These are phyloP conservation scores for Neonectria hederae DNA, from an alignment of 2,329 filamentous ascomycete genomes.

Conservation along the genomic window DNA sequence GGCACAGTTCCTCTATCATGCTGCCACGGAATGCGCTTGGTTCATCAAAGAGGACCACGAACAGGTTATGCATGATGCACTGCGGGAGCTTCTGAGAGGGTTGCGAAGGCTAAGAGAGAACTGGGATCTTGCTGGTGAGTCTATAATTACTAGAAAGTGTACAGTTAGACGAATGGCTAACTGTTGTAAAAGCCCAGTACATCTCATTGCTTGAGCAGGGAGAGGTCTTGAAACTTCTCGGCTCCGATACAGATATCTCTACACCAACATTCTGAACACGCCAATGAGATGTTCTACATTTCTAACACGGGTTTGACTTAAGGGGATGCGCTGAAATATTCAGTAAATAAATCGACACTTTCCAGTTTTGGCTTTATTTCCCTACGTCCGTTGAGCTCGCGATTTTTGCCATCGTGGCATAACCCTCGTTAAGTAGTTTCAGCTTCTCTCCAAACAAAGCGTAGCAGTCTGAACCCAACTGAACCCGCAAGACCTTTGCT, in stretches of 20 bases:
- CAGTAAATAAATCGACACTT: too few species aligned
- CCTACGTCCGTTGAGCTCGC: slow-evolving; percentile 1
- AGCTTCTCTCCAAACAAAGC: slow-evolving; percentile 1
- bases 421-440: background rate
- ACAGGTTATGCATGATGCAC: slow-evolving; percentile 13
- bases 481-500: slow-evolving; percentile 1
- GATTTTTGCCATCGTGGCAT: slow-evolving; percentile 4
- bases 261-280: background rate
- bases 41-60: slow-evolving; percentile 33
- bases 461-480: slow-evolving; percentile 18
- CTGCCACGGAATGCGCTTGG: slow-evolving; percentile 33
- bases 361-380: background rate
- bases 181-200: slow-evolving; percentile 2
- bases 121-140: slow-evolving; percentile 14
- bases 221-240: background rate
- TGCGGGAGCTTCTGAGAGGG: slow-evolving; percentile 15
- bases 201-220: slow-evolving; percentile 13
- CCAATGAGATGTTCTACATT: background rate
- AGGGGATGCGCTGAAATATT: too few species aligned
- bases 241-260: background rate
- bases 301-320: background rate
- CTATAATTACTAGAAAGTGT: background rate
- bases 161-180: background rate
- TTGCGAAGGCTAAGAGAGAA: slow-evolving; percentile 1
- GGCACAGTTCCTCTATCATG: slow-evolving; percentile 26